Base-by-base conservation (phyloP, 164 flowering plant species). In the Kalanchoe fedtschenkoi region DNA sequence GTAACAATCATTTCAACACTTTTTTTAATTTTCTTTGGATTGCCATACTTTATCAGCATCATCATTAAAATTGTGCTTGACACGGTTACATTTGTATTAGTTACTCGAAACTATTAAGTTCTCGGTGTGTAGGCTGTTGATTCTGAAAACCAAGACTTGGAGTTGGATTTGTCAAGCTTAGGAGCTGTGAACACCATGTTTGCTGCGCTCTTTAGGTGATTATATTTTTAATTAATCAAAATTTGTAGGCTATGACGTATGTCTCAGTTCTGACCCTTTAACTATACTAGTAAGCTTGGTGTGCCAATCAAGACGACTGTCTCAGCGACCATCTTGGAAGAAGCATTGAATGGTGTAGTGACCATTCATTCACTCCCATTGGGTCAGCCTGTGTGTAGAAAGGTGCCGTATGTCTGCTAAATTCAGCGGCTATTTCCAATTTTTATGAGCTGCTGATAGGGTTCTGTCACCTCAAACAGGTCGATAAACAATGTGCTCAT, bases 221-320 rank as follows among this genome's bases (percentile, higher is more conserved):
- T 58, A 37, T 24, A 19, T 55, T 6, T 37, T 3, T 0, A 34
- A 15, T 2, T 21, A 24, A 11, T 60, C 63, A 34, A 29, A 19
- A 34, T 32, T 4, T 34, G 3, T 29, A 21, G 5, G 16, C 7
- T 56, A 29, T 29, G 54, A 26, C 19, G 32, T 35, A 56, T 51
- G 16, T 13, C 22, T 62, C 34, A 7, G 19, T 64, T 44, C 21
- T 62, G 42, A 34, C 63, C 30, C 58, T 39, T 44, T 13, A 32
- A 34, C 35, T 55, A 16, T 62, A 53, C 7, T 61, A 90, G 99
- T 74, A 88, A 93, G 75, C 97, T 93, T 60, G 99, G 99, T 39
- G 97, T 93, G 33, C 97, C 97, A 34, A 93, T 93, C 47, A 90
- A 88, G 80, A 93, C 97, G 9, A 84, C 97, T 34, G 93, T 93